These are phyloP conservation scores for Davidsoniella eucalypti DNA, from an alignment of 2,329 filamentous ascomycete genomes.

Conservation along the genomic window DNA sequence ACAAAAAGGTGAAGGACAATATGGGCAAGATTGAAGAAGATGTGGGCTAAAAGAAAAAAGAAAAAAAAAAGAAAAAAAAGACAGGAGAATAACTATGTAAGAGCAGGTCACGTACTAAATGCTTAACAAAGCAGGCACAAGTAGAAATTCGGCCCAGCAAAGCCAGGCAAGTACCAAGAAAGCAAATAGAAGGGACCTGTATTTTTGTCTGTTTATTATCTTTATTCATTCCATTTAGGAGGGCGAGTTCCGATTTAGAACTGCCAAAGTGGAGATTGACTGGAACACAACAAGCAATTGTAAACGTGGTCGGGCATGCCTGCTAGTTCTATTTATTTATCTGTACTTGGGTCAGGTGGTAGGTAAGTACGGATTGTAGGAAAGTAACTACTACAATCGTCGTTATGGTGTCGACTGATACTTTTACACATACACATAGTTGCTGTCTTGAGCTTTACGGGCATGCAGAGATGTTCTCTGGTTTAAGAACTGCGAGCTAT, in stretches of 20 bases:
- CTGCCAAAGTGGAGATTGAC: not conserved
- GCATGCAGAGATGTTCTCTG: too few relatives aligned
- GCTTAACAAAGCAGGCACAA: not conserved
- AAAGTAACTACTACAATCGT: not conserved
- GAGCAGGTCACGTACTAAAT: not conserved
- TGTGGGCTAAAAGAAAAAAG: not conserved
- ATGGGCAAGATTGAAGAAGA: too few relatives aligned
- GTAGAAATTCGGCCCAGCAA: too few relatives aligned
- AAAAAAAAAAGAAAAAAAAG: not conserved
- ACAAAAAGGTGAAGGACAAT: too few relatives aligned
- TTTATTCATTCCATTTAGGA: too few relatives aligned
- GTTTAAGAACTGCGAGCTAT: too few relatives aligned
- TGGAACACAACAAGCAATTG: not conserved
- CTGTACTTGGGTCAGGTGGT: not conserved
- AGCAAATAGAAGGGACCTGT: not conserved
- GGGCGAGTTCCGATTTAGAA: not conserved
- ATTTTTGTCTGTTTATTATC: not conserved
- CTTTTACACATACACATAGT: too few relatives aligned
- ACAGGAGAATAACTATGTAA: not conserved
- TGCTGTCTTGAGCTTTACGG: too few relatives aligned
- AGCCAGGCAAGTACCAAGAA: too few relatives aligned
- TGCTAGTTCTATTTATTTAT: not conserved
- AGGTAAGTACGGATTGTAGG: not conserved
- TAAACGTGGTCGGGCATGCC: not conserved
- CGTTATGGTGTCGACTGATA: too few relatives aligned